These are phyloP conservation scores for Didymella lethalis DNA, from an alignment of 2,329 filamentous ascomycete genomes.

Conservation along the genomic window DNA sequence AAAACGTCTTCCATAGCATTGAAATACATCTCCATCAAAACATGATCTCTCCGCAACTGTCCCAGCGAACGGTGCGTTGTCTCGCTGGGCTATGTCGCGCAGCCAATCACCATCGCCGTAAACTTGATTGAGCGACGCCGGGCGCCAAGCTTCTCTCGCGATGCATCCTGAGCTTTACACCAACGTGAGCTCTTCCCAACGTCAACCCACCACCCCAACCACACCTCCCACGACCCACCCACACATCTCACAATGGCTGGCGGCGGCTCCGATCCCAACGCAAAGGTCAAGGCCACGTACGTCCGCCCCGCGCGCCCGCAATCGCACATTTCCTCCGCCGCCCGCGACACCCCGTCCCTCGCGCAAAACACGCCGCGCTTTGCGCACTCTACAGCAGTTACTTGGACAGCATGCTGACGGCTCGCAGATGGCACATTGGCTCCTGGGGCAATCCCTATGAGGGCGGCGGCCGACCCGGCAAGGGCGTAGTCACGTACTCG, in stretches of 20 bases:
- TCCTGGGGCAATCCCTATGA: conserved; percentile 51
- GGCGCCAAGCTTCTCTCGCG: not conserved
- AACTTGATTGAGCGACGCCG: not conserved
- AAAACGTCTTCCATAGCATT: not conserved
- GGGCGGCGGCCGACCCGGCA: conserved; percentile 58
- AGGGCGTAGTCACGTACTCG: conserved; percentile 73
- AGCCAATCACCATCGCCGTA: not conserved
- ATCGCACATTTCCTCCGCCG: conserved; percentile 16
- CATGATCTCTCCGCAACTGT: not conserved
- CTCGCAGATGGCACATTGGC: conserved; percentile 48
- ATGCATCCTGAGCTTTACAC: not conserved
- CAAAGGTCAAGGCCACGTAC: conserved; percentile 42
- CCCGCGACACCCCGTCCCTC: conserved; percentile 17
- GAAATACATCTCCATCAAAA: not conserved
- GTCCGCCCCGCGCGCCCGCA: conserved; percentile 26
- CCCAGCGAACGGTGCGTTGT: not conserved
- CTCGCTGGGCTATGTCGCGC: not conserved
- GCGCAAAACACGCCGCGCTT: conserved; percentile 16
- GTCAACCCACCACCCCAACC: conserved; percentile 31
- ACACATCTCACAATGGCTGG: conserved; percentile 40
- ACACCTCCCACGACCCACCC: conserved; percentile 26
- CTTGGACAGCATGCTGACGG: conserved; percentile 27
- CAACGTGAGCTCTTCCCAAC: conserved; percentile 29
- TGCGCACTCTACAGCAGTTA: conserved; percentile 1
- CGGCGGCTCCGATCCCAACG: conserved; percentile 38